Evolutionary conservation across 495 filamentous ascomycete species (phyloP).

Genomic region (Tuber melanosporum): DNA sequence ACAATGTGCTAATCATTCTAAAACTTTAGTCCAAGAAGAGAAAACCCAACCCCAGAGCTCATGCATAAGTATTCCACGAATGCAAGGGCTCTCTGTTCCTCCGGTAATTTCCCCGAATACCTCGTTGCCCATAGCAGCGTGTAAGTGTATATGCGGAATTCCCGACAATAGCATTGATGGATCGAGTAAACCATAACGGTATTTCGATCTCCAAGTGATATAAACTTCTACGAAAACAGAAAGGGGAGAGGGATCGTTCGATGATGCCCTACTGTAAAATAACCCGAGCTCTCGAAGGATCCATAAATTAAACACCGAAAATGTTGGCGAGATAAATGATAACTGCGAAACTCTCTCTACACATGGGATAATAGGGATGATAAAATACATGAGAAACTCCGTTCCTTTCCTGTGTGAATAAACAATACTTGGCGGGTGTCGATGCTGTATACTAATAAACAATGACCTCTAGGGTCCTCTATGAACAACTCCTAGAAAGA

Average conservation of each 20-base stretch:
- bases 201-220: constrained; percentile 28
- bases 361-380: constrained; percentile 18
- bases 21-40: neutral
- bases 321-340: constrained; percentile 22
- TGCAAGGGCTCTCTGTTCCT: constrained; percentile 35
- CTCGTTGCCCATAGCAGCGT: constrained; percentile 18
- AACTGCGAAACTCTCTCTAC: constrained; percentile 21
- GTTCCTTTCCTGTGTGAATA: constrained; percentile 30
- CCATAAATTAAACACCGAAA: constrained; percentile 3
- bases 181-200: constrained; percentile 33
- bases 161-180: constrained; percentile 31
- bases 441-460: constrained; percentile 32
- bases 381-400: constrained; percentile 37
- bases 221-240: constrained; percentile 7
- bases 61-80: neutral
- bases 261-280: neutral
- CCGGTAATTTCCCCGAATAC: constrained; percentile 27
- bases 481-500: constrained; percentile 27
- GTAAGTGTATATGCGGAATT: constrained; percentile 31
- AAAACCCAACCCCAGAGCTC: neutral
- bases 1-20: neutral
- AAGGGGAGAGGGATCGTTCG: constrained; percentile 17
- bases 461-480: constrained; percentile 38
- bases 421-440: constrained; percentile 28
- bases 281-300: constrained; percentile 19